phyloP scores from a whole-genome alignment of 495 filamentous ascomycete genomes.

The Glarea lozoyensis region DNA sequence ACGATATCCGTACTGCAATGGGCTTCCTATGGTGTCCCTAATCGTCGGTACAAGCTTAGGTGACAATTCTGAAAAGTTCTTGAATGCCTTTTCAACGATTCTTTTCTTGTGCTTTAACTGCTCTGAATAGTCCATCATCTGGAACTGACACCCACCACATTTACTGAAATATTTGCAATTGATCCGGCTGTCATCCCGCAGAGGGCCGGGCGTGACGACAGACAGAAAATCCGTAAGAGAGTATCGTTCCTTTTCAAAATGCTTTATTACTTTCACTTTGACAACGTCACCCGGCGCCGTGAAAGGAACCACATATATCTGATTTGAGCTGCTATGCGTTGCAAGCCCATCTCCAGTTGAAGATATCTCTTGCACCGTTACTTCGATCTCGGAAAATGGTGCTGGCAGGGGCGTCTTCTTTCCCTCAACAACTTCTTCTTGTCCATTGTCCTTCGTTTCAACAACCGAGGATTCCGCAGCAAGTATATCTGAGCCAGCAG shows the following conservation, averaged over 20 bases:
- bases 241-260: conserved; percentile 51
- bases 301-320: conserved; percentile 87
- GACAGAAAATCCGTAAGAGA: conserved; percentile 71
- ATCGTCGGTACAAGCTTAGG: conserved; percentile 68
- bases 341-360: conserved; percentile 90
- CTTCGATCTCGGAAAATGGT: conserved; percentile 65
- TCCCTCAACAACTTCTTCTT: background rate
- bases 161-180: conserved; percentile 76
- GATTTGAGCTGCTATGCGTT: conserved; percentile 48
- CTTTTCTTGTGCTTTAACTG: conserved; percentile 77
- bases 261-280: conserved; percentile 67
- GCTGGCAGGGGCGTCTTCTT: conserved; percentile 42
- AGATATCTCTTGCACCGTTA: conserved; percentile 65
- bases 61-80: conserved; percentile 75
- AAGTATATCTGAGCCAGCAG: conserved; percentile 10
- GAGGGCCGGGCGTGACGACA: conserved; percentile 60
- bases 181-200: conserved; percentile 68
- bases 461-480: conserved; percentile 5
- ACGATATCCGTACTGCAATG: conserved; percentile 84
- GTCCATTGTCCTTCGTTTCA: conserved; percentile 11
- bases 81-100: conserved; percentile 86
- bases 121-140: conserved; percentile 85
- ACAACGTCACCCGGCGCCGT: conserved; percentile 75
- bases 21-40: conserved; percentile 78
- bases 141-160: conserved; percentile 93